Conservation (phyloP, 2,329 filamentous ascomycete species). For the Fusarium veterinarium region DNA sequence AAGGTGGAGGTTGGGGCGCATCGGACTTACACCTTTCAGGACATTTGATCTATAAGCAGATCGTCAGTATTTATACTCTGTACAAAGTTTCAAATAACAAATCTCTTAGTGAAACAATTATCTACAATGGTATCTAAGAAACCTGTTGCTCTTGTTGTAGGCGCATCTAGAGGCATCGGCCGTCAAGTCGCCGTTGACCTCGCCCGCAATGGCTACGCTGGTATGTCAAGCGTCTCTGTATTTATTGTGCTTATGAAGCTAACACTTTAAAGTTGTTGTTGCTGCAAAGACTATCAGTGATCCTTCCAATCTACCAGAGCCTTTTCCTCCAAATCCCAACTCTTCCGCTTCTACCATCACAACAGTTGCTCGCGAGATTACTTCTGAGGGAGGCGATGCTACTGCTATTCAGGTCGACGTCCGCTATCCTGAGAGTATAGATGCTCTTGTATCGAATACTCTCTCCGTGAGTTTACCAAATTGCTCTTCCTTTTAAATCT, state of each 20-base stretch:
- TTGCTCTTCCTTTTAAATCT: not conserved
- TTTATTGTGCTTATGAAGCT: not conserved
- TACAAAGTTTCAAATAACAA: not conserved
- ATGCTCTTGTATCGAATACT: slow-evolving; percentile 68
- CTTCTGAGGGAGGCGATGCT: slow-evolving; percentile 70
- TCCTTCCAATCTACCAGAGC: slow-evolving; percentile 59
- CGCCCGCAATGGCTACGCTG: slow-evolving; percentile 75
- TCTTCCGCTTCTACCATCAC: slow-evolving; percentile 80
- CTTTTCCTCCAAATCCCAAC: slow-evolving; percentile 82
- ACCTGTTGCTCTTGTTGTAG: slow-evolving; percentile 77
- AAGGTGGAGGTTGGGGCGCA: not conserved
- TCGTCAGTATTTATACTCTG: not conserved
- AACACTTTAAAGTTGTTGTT: slow-evolving; percentile 68
- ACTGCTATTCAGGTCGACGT: slow-evolving; percentile 77
- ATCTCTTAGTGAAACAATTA: not conserved
- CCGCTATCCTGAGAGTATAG: slow-evolving; percentile 70
- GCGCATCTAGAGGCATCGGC: slow-evolving; percentile 83
- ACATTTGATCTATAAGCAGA: slow-evolving; percentile 2
- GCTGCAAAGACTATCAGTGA: slow-evolving; percentile 80
- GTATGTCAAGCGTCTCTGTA: slow-evolving; percentile 55
- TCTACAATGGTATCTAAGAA: slow-evolving; percentile 46
- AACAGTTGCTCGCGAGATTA: slow-evolving; percentile 82
- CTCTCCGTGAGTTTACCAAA: slow-evolving; percentile 49
- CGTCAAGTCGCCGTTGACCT: slow-evolving; percentile 83
- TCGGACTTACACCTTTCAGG: not conserved